phyloP scores from a whole-genome alignment of 2,329 filamentous ascomycete genomes.

The Aspergillus quadrilineatus region DNA sequence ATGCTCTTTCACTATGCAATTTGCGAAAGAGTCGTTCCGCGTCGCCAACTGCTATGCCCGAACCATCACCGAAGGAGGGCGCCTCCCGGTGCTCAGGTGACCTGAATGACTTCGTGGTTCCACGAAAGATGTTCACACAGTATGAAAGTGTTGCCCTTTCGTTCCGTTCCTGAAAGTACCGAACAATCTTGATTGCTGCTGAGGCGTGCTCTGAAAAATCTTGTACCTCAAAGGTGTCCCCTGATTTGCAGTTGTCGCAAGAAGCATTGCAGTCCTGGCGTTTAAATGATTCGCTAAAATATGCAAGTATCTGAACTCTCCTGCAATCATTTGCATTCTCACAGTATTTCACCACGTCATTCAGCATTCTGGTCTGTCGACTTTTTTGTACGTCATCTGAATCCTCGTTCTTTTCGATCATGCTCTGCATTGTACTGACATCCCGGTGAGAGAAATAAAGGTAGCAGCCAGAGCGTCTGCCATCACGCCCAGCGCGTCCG shows the following conservation, averaged over 20 bases:
- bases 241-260: conserved; percentile 88
- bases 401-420: conserved; percentile 81
- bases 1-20: conserved; percentile 69
- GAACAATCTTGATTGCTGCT: conserved; percentile 68
- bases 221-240: conserved; percentile 65
- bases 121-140: conserved; percentile 80
- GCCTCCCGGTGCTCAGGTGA: conserved; percentile 51
- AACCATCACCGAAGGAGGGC: conserved; percentile 66
- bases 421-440: conserved; percentile 67
- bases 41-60: conserved; percentile 69
- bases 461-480: conserved; percentile 81
- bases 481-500: conserved; percentile 88
- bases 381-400: conserved; percentile 71
- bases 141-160: conserved; percentile 71
- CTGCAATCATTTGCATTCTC: conserved; percentile 87
- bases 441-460: conserved; percentile 85
- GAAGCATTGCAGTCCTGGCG: conserved; percentile 67
- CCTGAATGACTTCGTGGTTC: conserved; percentile 62
- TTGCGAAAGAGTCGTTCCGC: conserved; percentile 80
- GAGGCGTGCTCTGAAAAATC: conserved; percentile 77
- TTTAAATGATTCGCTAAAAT: conserved; percentile 86
- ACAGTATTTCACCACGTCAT: conserved; percentile 80
- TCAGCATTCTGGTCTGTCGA: conserved; percentile 80
- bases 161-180: conserved; percentile 44
- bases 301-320: conserved; percentile 81